These are phyloP conservation scores for Phytophthora palmivora DNA, from an alignment of 352 stramenopile genomes.

Conservation along the genomic window DNA sequence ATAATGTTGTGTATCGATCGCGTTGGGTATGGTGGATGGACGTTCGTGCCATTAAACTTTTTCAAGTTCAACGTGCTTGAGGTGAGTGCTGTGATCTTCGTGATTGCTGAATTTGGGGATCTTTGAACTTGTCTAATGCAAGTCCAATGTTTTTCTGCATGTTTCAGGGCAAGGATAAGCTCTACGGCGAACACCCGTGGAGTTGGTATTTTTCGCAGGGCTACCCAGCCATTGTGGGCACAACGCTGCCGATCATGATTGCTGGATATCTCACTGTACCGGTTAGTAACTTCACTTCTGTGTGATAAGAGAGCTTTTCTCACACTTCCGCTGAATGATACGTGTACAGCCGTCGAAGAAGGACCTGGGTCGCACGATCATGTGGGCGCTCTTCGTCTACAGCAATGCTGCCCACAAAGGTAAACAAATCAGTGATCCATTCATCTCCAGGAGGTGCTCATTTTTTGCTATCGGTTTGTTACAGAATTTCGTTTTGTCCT, in stretches of 20 bases:
- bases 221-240: conserved; percentile 77
- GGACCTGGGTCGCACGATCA: conserved; percentile 65
- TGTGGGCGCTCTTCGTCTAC: conserved; percentile 80
- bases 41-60: conserved; percentile 89
- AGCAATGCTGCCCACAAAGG: conserved; percentile 87
- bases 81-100: conserved; percentile 39
- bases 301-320: background rate
- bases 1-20: conserved; percentile 82
- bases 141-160: background rate
- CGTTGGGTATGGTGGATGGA: conserved; percentile 81
- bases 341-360: conserved; percentile 57
- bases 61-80: conserved; percentile 89
- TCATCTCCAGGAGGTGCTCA: background rate
- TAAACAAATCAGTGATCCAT: conserved; percentile 16
- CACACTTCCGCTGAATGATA: conserved; percentile 1
- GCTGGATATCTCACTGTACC: conserved; percentile 67
- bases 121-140: background rate
- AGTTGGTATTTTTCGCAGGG: conserved; percentile 88
- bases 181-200: conserved; percentile 85
- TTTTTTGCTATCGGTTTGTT: background rate
- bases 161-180: conserved; percentile 71
- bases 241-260: conserved; percentile 50
- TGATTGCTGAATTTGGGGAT: background rate
- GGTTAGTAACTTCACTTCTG: conserved; percentile 30
- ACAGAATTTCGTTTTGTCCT: conserved; percentile 89